Percentiles rank a stretch among this genome's conserved stretches.
Conservation (phyloP, 805 yeast species). For the Teunomyces tritomae region DNA sequence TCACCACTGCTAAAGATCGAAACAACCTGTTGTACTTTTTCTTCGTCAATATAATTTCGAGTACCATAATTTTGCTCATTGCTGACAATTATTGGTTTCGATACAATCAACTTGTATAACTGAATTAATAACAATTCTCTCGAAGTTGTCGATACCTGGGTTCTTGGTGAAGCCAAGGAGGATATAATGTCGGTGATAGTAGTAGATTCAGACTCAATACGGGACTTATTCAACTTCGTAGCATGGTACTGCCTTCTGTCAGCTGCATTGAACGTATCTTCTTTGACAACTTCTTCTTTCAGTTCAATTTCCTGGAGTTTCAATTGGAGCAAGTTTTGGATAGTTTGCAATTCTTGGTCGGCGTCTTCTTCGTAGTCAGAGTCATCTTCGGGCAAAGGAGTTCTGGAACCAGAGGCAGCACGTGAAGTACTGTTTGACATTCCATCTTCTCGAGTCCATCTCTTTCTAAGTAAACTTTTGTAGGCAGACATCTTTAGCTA, state of each 20-base stretch:
- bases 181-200: slow-evolving; percentile 45
- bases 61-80: slow-evolving; percentile 38
- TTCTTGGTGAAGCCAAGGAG: slow-evolving; percentile 40
- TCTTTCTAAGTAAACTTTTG: slow-evolving; percentile 4
- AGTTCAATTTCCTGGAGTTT: slow-evolving; percentile 11
- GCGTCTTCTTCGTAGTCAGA: slow-evolving; percentile 16
- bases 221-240: slow-evolving; percentile 27
- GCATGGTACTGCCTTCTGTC: slow-evolving; percentile 27
- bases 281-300: slow-evolving; percentile 4
- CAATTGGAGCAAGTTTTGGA: slow-evolving; percentile 13
- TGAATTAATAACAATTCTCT: slow-evolving; percentile 52
- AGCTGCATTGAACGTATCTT: slow-evolving; percentile 4
- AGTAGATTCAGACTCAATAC: slow-evolving; percentile 35
- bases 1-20: slow-evolving; percentile 30
- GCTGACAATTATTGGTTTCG: slow-evolving; percentile 35
- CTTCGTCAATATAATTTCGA: slow-evolving; percentile 37
- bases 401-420: slow-evolving; percentile 11
- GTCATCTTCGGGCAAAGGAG: slow-evolving; percentile 15
- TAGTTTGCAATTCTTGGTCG: slow-evolving; percentile 11
- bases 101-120: slow-evolving; percentile 45
- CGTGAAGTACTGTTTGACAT: slow-evolving; percentile 12
- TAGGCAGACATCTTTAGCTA: slow-evolving; percentile 4
- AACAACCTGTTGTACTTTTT: slow-evolving; percentile 30
- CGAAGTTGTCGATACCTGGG: slow-evolving; percentile 45
- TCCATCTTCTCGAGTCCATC: slow-evolving; percentile 9